phyloP scores from a whole-genome alignment of 768 basidiomycete genomes.

The Pisolithus marmoratus region DNA sequence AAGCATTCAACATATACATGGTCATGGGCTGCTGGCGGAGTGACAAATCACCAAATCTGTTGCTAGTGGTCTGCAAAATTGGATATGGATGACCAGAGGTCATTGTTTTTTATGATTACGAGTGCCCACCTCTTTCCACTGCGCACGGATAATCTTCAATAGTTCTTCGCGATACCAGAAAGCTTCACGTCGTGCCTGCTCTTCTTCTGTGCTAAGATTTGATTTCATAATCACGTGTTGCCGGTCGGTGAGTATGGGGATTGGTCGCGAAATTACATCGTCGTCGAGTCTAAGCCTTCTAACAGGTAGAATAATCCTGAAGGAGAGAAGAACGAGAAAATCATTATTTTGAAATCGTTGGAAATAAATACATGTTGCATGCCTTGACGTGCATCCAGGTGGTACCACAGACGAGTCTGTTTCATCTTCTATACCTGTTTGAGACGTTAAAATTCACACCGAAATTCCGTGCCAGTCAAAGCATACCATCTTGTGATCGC shows the following conservation, averaged over 20 bases:
- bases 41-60: conserved; percentile 69
- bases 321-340: not conserved
- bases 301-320: conserved; percentile 65
- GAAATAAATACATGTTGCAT: conserved; percentile 14
- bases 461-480: not conserved
- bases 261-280: conserved; percentile 53
- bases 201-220: conserved; percentile 51
- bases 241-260: conserved; percentile 80
- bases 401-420: conserved; percentile 60
- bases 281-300: conserved; percentile 61
- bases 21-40: conserved; percentile 77
- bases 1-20: conserved; percentile 68
- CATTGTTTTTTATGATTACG: not conserved
- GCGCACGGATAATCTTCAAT: conserved; percentile 58
- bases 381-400: conserved; percentile 85
- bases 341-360: not conserved
- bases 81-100: not conserved
- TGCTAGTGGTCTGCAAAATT: conserved; percentile 62
- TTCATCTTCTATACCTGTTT: conserved; percentile 35
- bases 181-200: conserved; percentile 63
- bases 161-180: conserved; percentile 97
- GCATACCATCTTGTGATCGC: conserved; percentile 55
- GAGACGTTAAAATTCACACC: not conserved
- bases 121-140: conserved; percentile 76
- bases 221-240: conserved; percentile 88